Conservation (phyloP, 2,329 filamentous ascomycete species). For the Penicillium sp. region DNA sequence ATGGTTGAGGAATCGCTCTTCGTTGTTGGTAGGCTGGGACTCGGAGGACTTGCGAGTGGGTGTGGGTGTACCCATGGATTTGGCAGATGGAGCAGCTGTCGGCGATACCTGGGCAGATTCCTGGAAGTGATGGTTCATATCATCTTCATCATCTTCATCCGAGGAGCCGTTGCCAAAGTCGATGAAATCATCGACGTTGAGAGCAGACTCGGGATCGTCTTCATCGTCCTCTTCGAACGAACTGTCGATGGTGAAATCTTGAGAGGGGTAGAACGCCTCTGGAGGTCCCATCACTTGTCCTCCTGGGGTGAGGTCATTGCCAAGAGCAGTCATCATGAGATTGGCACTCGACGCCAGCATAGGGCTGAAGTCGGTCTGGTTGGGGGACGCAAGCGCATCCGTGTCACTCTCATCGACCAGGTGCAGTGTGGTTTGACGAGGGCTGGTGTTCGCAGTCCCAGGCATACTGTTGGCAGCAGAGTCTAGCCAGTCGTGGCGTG, state of each 20-base stretch:
- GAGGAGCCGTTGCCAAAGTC: slow-evolving; percentile 63
- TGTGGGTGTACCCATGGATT: slow-evolving; percentile 36
- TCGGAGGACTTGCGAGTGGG: slow-evolving; percentile 36
- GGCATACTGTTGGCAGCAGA: slow-evolving; percentile 44
- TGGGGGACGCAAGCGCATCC: slow-evolving; percentile 44
- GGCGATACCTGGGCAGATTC: slow-evolving; percentile 46
- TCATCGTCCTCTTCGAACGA: slow-evolving; percentile 63
- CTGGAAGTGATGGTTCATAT: slow-evolving; percentile 53
- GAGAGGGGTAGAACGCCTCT: slow-evolving; percentile 74
- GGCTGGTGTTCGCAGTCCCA: slow-evolving; percentile 47
- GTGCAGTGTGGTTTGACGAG: slow-evolving; percentile 41
- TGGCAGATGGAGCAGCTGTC: slow-evolving; percentile 50
- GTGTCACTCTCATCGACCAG: slow-evolving; percentile 49
- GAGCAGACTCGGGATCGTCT: slow-evolving; percentile 64
- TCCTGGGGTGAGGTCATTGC: slow-evolving; percentile 50
- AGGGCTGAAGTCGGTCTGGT: slow-evolving; percentile 47
- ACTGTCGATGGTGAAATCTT: slow-evolving; percentile 58
- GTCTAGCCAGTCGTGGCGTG: slow-evolving; percentile 49
- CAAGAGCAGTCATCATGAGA: slow-evolving; percentile 76
- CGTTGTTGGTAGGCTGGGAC: slow-evolving; percentile 32
- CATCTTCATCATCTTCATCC: slow-evolving; percentile 54
- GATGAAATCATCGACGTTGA: slow-evolving; percentile 72
- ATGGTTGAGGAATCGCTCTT: slow-evolving; percentile 62
- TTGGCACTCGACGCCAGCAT: slow-evolving; percentile 70
- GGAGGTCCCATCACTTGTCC: slow-evolving; percentile 71